phyloP scores from a whole-genome alignment of 305 asterid genomes.

The Withania somnifera region DNA sequence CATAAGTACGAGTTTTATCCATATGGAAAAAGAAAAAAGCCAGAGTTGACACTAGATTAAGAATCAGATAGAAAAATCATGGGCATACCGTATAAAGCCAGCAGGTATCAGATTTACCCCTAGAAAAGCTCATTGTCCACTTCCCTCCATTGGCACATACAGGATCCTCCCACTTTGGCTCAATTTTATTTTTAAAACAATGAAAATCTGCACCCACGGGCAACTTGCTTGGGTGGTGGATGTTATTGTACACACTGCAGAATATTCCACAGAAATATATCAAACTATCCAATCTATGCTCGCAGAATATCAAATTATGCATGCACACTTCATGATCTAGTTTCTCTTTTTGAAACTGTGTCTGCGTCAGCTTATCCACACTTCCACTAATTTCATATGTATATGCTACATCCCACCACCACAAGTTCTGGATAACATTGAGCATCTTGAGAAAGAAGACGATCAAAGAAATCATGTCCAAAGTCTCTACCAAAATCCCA shows the following conservation, averaged over 20 bases:
- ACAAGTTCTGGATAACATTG: neutral
- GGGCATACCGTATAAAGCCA: slow-evolving; percentile 80
- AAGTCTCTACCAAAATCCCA: neutral
- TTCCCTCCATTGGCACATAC: slow-evolving; percentile 89
- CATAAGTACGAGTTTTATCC: neutral
- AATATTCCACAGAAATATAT: neutral
- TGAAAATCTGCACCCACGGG: slow-evolving; percentile 57
- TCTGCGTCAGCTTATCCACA: neutral
- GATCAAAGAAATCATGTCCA: neutral
- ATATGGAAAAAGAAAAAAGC: neutral
- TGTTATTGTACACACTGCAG: slow-evolving; percentile 68
- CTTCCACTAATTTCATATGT: neutral
- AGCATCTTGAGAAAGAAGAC: neutral
- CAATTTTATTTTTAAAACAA: slow-evolving; percentile 77
- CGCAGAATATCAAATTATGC: neutral
- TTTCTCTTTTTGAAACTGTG: neutral
- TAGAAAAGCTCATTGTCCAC: slow-evolving; percentile 53
- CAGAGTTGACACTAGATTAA: neutral
- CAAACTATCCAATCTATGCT: neutral
- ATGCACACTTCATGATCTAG: neutral
- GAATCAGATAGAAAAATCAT: neutral
- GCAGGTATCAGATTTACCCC: slow-evolving; percentile 63
- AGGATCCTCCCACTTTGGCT: slow-evolving; percentile 97
- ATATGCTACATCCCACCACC: neutral
- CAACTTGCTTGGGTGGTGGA: slow-evolving; percentile 80